phyloP scores from a whole-genome alignment of 2,329 filamentous ascomycete species.

The Fusarium scirpi region DNA sequence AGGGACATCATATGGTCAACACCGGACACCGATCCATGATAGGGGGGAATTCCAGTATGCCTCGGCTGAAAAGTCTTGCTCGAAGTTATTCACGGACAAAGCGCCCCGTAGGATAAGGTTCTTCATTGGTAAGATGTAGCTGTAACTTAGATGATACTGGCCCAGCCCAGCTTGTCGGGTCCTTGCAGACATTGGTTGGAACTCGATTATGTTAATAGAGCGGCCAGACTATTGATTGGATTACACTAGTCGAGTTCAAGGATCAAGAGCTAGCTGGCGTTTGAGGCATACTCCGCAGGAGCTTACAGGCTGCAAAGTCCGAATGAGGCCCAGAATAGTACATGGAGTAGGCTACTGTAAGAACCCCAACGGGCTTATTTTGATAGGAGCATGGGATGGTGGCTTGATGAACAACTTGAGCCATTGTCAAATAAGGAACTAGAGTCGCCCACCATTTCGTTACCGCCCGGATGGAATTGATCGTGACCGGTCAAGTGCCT shows the following conservation, averaged over 20 bases:
- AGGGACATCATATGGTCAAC: conserved; percentile 2
- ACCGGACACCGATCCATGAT: not conserved
- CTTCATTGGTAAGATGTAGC: conserved; percentile 13
- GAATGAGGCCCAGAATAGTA: conserved; percentile 36
- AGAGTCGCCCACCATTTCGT: conserved; percentile 45
- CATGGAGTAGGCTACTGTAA: not conserved
- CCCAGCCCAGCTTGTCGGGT: conserved; percentile 21
- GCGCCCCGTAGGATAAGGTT: not conserved
- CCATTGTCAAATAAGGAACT: conserved; percentile 53
- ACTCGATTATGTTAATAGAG: not conserved
- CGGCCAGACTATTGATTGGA: conserved; percentile 10
- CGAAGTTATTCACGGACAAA: not conserved
- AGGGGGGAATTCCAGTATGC: not conserved
- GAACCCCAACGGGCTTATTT: conserved; percentile 16
- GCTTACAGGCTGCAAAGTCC: conserved; percentile 12
- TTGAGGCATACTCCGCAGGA: conserved; percentile 17
- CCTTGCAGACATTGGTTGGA: conserved; percentile 10
- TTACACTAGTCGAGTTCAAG: conserved; percentile 5
- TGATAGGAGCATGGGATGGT: conserved; percentile 22
- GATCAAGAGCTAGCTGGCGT: conserved; percentile 15
- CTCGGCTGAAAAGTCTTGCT: not conserved
- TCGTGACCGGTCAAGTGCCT: conserved; percentile 35
- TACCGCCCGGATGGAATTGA: conserved; percentile 40
- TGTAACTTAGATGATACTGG: conserved; percentile 17
- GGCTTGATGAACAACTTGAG: conserved; percentile 21